Conservation (phyloP, 192 early-diverging fungal species). For the Coemansia sp. region DNA sequence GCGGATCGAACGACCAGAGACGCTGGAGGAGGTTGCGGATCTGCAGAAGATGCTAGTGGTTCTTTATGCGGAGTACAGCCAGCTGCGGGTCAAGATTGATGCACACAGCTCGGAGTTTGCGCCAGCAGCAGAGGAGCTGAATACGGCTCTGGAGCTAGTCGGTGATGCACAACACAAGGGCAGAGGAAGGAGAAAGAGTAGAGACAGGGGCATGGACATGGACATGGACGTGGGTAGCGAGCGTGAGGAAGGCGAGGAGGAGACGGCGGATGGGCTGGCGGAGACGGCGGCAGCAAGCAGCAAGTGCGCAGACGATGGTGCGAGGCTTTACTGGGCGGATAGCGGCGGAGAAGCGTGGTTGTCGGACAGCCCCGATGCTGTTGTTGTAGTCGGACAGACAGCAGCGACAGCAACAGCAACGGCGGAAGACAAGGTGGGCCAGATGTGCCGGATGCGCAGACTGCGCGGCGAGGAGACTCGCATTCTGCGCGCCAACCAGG, state of each 20-base stretch:
- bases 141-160: constrained; percentile 9
- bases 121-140: constrained; percentile 28
- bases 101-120: constrained; percentile 20
- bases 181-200: neutral
- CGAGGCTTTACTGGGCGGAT: constrained; percentile 34
- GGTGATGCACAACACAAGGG: neutral
- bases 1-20: constrained; percentile 15
- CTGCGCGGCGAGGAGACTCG: constrained; percentile 38
- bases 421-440: constrained; percentile 2
- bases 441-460: constrained; percentile 24
- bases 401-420: too few species aligned
- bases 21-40: constrained; percentile 30
- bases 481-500: constrained; percentile 29
- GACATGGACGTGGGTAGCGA: constrained; percentile 4
- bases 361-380: constrained; percentile 35
- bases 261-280: constrained; percentile 16
- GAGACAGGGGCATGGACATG: too few species aligned
- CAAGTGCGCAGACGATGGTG: constrained; percentile 30
- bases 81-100: constrained; percentile 40
- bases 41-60: constrained; percentile 18
- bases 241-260: constrained; percentile 51
- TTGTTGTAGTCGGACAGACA: constrained; percentile 14
- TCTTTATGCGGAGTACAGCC: constrained; percentile 40
- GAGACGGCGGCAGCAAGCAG: constrained; percentile 8
- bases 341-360: constrained; percentile 24